Conservation (phyloP, 2,329 filamentous ascomycete genomes). For the Cordyceps sp. region DNA sequence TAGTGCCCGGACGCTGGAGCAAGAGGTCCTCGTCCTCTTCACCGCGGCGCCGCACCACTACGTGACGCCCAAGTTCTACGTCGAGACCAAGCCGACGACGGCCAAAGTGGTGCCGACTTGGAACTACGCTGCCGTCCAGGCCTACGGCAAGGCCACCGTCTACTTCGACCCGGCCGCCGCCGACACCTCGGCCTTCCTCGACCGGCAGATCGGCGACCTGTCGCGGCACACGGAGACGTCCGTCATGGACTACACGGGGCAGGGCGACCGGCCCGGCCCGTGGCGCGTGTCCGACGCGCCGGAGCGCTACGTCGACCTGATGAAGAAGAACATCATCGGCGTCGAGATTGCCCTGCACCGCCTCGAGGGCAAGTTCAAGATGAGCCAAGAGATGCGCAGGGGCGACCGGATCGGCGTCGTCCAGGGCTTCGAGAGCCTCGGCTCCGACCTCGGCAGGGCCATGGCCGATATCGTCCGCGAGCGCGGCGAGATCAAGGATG, state of each 20-base stretch:
- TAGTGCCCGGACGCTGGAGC: too few relatives aligned
- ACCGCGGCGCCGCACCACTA: slow-evolving; percentile 42
- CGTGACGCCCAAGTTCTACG: slow-evolving; percentile 53
- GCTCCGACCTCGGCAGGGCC: slow-evolving; percentile 11
- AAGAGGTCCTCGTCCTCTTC: slow-evolving; percentile 49
- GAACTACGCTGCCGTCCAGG: slow-evolving; percentile 52
- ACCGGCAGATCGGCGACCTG: slow-evolving; percentile 34
- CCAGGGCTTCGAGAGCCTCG: slow-evolving; percentile 30
- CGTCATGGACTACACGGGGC: slow-evolving; percentile 37
- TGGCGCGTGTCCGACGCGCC: slow-evolving; percentile 46
- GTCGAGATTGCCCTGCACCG: slow-evolving; percentile 39
- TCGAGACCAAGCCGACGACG: slow-evolving; percentile 43
- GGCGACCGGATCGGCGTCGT: slow-evolving; percentile 40
- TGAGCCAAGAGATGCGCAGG: slow-evolving; percentile 41
- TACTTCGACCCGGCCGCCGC: slow-evolving; percentile 30
- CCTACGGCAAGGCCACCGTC: slow-evolving; percentile 39
- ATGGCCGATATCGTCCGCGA: slow-evolving; percentile 17
- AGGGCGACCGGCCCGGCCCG: slow-evolving; percentile 10
- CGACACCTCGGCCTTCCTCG: slow-evolving; percentile 29
- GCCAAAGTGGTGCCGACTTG: slow-evolving; percentile 51
- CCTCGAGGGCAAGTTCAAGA: slow-evolving; percentile 47
- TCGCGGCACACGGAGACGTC: slow-evolving; percentile 29
- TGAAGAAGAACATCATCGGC: slow-evolving; percentile 43
- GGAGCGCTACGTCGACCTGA: slow-evolving; percentile 29
- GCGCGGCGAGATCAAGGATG: slow-evolving; percentile 11